A percentile compares a stretch with the other conserved stretches of the same genome.
Evolutionary conservation across 1,284 basidiomycete species (phyloP).

Genomic region (Ustilago cynodontis): DNA sequence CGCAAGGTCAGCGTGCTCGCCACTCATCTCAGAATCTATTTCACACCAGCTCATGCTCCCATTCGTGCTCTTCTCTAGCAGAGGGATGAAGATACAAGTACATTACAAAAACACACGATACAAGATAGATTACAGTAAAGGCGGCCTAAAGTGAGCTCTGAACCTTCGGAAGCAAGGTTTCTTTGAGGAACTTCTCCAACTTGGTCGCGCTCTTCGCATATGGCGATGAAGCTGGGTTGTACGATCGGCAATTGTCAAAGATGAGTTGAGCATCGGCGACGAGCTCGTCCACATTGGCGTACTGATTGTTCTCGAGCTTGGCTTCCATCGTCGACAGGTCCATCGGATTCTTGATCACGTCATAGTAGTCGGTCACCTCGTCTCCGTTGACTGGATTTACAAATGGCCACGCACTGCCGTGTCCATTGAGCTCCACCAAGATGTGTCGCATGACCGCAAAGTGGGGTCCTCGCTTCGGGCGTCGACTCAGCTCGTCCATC

Average conservation of each 20-base stretch:
- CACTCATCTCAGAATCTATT: too few relatives aligned
- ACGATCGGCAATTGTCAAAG: conserved; percentile 90
- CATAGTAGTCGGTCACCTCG: conserved; percentile 91
- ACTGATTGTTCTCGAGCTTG: conserved; percentile 84
- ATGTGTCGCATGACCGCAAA: conserved; percentile 83
- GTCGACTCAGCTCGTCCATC: conserved; percentile 80
- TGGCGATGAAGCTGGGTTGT: conserved; percentile 86
- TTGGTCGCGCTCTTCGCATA: conserved; percentile 88
- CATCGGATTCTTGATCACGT: conserved; percentile 92
- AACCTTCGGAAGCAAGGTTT: conserved; percentile 57
- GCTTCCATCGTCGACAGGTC: conserved; percentile 93
- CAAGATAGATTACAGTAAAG: not conserved
- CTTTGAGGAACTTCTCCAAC: conserved; percentile 75
- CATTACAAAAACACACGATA: not conserved
- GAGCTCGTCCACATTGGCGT: conserved; percentile 82
- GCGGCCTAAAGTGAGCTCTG: conserved; percentile 42
- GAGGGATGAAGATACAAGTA: too few relatives aligned
- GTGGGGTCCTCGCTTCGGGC: conserved; percentile 75
- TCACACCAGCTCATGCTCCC: too few relatives aligned
- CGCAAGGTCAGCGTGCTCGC: too few relatives aligned
- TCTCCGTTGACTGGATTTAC: conserved; percentile 81
- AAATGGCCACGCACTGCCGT: conserved; percentile 90
- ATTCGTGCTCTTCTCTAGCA: too few relatives aligned
- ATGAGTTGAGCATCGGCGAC: conserved; percentile 80
- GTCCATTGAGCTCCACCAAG: conserved; percentile 83